phyloP scores from a whole-genome alignment of 2,329 filamentous ascomycete species.

The Stagonosporopsis rhizophila region DNA sequence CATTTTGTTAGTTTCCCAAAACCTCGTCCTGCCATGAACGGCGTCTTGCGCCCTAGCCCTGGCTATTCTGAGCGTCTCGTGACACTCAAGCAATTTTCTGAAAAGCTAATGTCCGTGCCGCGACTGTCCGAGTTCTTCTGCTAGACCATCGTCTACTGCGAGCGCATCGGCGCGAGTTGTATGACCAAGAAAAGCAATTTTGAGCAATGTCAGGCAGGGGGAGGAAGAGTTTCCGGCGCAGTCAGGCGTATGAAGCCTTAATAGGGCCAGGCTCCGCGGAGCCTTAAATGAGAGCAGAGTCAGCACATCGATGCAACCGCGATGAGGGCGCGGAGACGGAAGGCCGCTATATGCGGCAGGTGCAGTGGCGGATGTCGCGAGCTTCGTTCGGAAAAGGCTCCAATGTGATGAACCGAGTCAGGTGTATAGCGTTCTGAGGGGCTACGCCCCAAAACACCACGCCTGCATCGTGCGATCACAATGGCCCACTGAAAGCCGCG shows the following conservation, averaged over 20 bases:
- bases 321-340: conserved; percentile 6
- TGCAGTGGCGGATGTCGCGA: conserved; percentile 17
- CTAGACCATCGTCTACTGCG: neutral
- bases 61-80: neutral
- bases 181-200: neutral
- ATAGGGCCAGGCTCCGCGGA: neutral
- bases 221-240: conserved; percentile 3
- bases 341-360: conserved; percentile 8
- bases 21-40: neutral
- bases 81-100: neutral
- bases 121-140: conserved; percentile 4
- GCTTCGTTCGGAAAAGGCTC: neutral
- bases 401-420: neutral
- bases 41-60: neutral
- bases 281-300: conserved; percentile 1
- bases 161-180: conserved; percentile 5
- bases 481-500: neutral
- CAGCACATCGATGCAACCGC: conserved; percentile 5
- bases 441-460: conserved; percentile 6
- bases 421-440: neutral
- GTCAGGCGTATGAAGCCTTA: neutral
- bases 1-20: neutral
- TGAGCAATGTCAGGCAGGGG: neutral
- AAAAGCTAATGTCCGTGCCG: neutral
- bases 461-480: neutral